Evolutionary conservation across 2,329 filamentous ascomycete species (phyloP), one percentile per base, ranked within the genome.

Genomic region (Paracoccidioides brasiliensis): DNA sequence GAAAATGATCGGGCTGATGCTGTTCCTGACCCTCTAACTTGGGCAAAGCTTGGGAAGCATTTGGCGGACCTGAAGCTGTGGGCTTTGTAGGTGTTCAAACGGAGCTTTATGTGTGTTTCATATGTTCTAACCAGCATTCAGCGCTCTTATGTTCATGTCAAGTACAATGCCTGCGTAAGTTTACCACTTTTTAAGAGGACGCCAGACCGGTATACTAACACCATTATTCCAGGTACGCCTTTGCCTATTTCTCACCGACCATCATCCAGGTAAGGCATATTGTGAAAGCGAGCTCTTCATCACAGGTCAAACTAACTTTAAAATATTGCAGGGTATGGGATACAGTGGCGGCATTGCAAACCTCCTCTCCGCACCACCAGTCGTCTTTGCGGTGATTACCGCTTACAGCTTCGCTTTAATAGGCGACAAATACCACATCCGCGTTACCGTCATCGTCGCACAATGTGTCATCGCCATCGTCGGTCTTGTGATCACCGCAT

Each of bases 211-310:
- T 5, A 52, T 22, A 41, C 49, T 52, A 28, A 49, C 32, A 6
- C 7, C 32, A 5, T 49, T 52, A 30, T 52, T 32, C 85, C 55
- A 77, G 77, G 1, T 89, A 90, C 65, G 81, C 85, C 0, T 76
- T 89, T 4, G 83, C 85, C 3, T 89, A 85, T 68, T 88, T 88
- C 64, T 69, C 88, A 10, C 85, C 85, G 12, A 78, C 88, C 64
- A 84, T 90, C 61, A 79, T 90, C 7, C 63, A 14, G n/a, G 49
- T 52, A 52, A 52, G 37, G 7, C 49, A 52, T 22, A 6, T 32
- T 10, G 7, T 40, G 15, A 40, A 10, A 49, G n/a, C 5, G 8
- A 5, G 9, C 33, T 22, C 57, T 14, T 52, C 28, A 41, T 55
- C 57, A 53, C 48, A 50, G 14, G 15, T 40, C 33, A 44, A 32